These are phyloP conservation scores for Mortierella sp. DNA, from an alignment of 371 early-diverging fungal genomes.

Conservation along the genomic window DNA sequence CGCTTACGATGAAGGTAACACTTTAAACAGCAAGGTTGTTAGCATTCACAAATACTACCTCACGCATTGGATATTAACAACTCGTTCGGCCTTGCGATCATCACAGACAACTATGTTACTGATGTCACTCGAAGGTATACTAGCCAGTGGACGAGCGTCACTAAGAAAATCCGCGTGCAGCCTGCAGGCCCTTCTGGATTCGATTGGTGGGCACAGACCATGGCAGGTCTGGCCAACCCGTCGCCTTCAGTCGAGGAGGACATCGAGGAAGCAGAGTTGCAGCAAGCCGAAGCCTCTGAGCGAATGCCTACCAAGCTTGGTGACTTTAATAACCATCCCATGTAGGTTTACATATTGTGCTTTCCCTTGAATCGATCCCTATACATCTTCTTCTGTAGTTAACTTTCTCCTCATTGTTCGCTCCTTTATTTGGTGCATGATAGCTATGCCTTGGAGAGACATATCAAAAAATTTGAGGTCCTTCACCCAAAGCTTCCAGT, in stretches of 20 bases:
- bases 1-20: constrained; percentile 65
- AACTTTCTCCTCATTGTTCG: background rate
- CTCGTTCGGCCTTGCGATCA: background rate
- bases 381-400: background rate
- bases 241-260: constrained; percentile 55
- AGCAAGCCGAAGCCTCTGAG: constrained; percentile 63
- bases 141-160: constrained; percentile 67
- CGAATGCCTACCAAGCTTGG: constrained; percentile 85
- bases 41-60: background rate
- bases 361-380: background rate
- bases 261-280: constrained; percentile 69
- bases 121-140: constrained; percentile 84
- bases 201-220: constrained; percentile 67
- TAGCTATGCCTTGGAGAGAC: constrained; percentile 85
- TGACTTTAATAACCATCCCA: constrained; percentile 85
- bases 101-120: constrained; percentile 60
- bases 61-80: background rate
- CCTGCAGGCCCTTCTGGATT: constrained; percentile 59
- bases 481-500: constrained; percentile 75
- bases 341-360: constrained; percentile 63
- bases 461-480: constrained; percentile 82
- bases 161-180: constrained; percentile 66
- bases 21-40: background rate
- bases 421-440: background rate
- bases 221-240: constrained; percentile 53